A percentile compares a stretch with the other conserved stretches of the same genome.
phyloP scores from a whole-genome alignment of 257 asterid genomes.

The Craterostigma plantagineum region DNA sequence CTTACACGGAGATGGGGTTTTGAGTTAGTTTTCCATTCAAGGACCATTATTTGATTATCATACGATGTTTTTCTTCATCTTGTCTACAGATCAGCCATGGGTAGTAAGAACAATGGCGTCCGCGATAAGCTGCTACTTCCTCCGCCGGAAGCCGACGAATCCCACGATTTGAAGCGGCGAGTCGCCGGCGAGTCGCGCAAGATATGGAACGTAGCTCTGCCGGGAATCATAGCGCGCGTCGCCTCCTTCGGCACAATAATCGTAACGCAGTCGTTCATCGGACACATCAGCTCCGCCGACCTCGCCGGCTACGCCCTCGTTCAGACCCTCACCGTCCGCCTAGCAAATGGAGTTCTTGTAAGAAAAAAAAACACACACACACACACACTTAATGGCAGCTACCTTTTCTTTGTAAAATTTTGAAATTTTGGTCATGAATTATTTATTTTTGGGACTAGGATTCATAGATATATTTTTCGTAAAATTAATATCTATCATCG shows the following conservation, averaged over 20 bases:
- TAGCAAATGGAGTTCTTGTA: not conserved
- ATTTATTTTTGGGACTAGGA: too few species aligned
- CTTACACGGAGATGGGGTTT: too few species aligned
- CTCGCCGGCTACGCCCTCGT: conserved; percentile 3
- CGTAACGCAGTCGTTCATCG: conserved; percentile 2
- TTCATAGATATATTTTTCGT: too few species aligned
- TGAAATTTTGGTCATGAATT: too few species aligned
- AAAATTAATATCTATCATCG: too few species aligned
- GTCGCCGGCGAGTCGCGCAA: not conserved
- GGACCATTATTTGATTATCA: too few species aligned
- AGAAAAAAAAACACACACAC: not conserved
- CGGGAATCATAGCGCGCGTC: conserved; percentile 2
- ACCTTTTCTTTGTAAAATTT: too few species aligned
- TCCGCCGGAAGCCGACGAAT: not conserved
- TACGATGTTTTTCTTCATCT: too few species aligned
- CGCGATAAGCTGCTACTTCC: not conserved
- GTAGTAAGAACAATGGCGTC: conserved; percentile 2
- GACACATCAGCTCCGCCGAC: conserved; percentile 1
- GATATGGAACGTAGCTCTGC: conserved; percentile 2
- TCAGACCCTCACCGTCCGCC: conserved; percentile 3
- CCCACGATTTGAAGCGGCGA: not conserved
- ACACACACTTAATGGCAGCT: too few species aligned
- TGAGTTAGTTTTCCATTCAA: too few species aligned
- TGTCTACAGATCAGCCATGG: conserved; percentile 1
- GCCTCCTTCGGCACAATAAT: conserved; percentile 2